Evolutionary conservation across 495 filamentous ascomycete species (phyloP).

Genomic region (Amniculicola lignicola): DNA sequence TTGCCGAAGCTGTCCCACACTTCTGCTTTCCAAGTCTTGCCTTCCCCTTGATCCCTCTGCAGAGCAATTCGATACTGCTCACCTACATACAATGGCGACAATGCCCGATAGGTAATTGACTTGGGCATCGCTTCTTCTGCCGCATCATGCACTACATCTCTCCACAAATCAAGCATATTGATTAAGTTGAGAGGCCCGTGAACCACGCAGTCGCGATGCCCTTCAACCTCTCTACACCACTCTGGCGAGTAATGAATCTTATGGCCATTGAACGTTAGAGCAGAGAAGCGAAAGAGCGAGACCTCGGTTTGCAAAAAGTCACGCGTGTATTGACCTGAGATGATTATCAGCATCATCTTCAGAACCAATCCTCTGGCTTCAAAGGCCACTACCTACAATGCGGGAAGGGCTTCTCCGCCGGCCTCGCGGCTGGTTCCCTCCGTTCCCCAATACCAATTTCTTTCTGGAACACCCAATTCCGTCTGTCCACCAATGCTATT

Average conservation of each 20-base stretch:
- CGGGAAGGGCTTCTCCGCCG: constrained; percentile 29
- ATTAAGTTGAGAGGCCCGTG: constrained; percentile 65
- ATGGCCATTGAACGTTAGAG: constrained; percentile 69
- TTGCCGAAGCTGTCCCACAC: constrained; percentile 25
- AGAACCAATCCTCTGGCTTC: neutral
- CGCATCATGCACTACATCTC: constrained; percentile 42
- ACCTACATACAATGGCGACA: constrained; percentile 58
- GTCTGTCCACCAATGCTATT: constrained; percentile 53
- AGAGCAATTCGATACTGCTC: constrained; percentile 50
- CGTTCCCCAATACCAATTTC: constrained; percentile 42
- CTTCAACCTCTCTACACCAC: constrained; percentile 59
- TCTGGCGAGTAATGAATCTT: constrained; percentile 66
- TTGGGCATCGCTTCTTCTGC: constrained; percentile 41
- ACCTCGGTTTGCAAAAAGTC: constrained; percentile 52
- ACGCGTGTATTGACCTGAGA: constrained; percentile 38
- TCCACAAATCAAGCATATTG: constrained; percentile 62
- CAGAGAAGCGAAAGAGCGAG: constrained; percentile 67
- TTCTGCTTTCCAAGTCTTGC: constrained; percentile 26
- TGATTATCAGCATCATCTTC: neutral
- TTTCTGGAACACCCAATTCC: constrained; percentile 59
- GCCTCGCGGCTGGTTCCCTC: constrained; percentile 25
- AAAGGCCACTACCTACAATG: constrained; percentile 19
- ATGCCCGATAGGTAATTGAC: constrained; percentile 58
- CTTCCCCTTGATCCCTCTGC: constrained; percentile 36
- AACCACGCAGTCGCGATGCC: constrained; percentile 58